Evolutionary conservation across 164 flowering plant species (phyloP).

Genomic region (Nymphaea thermarum): DNA sequence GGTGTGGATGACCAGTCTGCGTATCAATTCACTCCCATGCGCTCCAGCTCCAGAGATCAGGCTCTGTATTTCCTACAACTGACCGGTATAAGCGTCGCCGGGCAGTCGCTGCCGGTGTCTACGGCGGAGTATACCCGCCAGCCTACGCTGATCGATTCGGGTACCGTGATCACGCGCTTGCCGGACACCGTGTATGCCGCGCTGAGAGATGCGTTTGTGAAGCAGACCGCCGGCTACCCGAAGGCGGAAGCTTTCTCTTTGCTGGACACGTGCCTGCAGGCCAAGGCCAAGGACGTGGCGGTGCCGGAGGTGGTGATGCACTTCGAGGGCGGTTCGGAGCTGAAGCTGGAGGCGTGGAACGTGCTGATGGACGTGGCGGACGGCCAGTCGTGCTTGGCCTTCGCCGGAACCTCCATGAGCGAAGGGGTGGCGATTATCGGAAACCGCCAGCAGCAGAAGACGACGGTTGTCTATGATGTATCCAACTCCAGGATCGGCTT

Average conservation of each 20-base stretch:
- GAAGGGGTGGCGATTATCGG: constrained; percentile 28
- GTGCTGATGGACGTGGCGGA: constrained; percentile 16
- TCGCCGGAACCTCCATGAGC: constrained; percentile 15
- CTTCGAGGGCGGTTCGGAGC: constrained; percentile 26
- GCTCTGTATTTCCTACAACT: constrained; percentile 26
- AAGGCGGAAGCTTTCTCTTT: constrained; percentile 18
- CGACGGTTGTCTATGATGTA: constrained; percentile 29
- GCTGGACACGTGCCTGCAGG: constrained; percentile 35
- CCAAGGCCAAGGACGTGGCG: constrained; percentile 1
- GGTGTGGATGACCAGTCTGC: constrained; percentile 2
- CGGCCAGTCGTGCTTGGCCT: constrained; percentile 30
- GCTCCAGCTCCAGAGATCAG: constrained; percentile 13
- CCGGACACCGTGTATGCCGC: constrained; percentile 22
- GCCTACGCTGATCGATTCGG: constrained; percentile 41
- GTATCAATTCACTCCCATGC: constrained; percentile 33
- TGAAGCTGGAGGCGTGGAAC: constrained; percentile 17
- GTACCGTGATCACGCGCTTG: constrained; percentile 42
- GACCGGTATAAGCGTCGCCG: constrained; percentile 18
- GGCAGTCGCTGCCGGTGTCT: constrained; percentile 7
- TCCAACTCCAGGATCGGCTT: constrained; percentile 29
- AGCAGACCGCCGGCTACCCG: constrained; percentile 17
- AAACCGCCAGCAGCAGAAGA: constrained; percentile 34
- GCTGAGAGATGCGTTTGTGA: constrained; percentile 15
- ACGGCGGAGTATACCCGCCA: constrained; percentile 3
- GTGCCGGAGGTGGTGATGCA: constrained; percentile 22